phyloP scores from a whole-genome alignment of 164 flowering plant genomes.

The Platanus orientalis region DNA sequence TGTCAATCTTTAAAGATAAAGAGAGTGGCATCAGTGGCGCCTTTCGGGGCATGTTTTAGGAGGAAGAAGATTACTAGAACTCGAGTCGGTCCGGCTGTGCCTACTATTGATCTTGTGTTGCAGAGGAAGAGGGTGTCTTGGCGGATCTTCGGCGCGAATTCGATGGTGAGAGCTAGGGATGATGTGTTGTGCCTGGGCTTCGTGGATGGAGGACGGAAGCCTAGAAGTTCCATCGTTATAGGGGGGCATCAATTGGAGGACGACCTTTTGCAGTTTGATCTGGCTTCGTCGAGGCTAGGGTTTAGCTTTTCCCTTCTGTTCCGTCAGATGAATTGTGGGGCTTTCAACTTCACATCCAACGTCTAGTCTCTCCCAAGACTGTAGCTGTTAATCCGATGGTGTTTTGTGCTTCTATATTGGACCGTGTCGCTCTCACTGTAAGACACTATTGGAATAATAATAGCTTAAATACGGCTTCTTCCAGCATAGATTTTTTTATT shows the following conservation, averaged over 20 bases:
- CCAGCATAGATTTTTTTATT: too few relatives aligned
- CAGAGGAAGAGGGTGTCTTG: constrained; percentile 31
- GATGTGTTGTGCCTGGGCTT: constrained; percentile 53
- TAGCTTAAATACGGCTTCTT: too few relatives aligned
- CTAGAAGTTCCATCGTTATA: constrained; percentile 35
- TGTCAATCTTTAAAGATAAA: constrained; percentile 12
- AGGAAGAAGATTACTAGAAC: constrained; percentile 10
- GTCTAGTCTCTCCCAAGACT: too few relatives aligned
- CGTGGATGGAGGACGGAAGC: constrained; percentile 41
- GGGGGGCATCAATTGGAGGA: too few relatives aligned
- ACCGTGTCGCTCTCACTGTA: too few relatives aligned
- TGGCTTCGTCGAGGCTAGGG: constrained; percentile 34
- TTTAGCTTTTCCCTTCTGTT: constrained; percentile 41
- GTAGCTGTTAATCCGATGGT: too few relatives aligned
- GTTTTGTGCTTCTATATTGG: too few relatives aligned
- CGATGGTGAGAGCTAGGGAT: constrained; percentile 40
- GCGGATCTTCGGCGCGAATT: constrained; percentile 48
- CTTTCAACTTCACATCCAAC: too few relatives aligned
- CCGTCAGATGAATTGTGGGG: too few relatives aligned
- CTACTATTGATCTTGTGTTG: constrained; percentile 40
- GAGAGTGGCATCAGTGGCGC: constrained; percentile 25
- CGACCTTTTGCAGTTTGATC: too few relatives aligned
- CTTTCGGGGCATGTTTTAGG: constrained; percentile 22
- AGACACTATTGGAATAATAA: too few relatives aligned
- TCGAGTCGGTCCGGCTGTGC: constrained; percentile 10